These are phyloP conservation scores for Allium cepa DNA, from an alignment of 106 monocot species.

Conservation along the genomic window DNA sequence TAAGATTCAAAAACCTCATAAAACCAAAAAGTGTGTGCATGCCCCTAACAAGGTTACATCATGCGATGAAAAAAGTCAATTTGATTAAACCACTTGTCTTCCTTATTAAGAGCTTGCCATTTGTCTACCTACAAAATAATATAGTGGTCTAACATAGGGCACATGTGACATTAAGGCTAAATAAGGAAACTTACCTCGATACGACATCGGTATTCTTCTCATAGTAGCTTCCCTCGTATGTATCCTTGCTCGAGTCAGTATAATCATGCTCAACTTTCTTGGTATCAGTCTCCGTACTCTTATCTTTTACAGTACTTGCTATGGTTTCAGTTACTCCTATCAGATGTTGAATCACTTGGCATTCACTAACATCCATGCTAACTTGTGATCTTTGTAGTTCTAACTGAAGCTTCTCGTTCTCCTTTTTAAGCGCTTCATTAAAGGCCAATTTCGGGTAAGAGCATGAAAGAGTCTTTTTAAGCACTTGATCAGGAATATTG, in stretches of 20 bases:
- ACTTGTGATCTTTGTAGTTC: slow-evolving; percentile 80
- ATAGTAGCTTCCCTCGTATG: slow-evolving; percentile 25
- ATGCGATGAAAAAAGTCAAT: too few species aligned
- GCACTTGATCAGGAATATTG: slow-evolving; percentile 32
- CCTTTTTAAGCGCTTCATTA: slow-evolving; percentile 64
- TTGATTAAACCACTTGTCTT: too few species aligned
- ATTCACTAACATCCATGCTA: slow-evolving; percentile 60
- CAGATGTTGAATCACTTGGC: slow-evolving; percentile 89
- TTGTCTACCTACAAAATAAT: too few species aligned
- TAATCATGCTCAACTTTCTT: slow-evolving; percentile 32
- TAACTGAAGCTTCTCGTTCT: slow-evolving; percentile 74
- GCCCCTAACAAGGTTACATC: too few species aligned
- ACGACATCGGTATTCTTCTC: slow-evolving; percentile 16
- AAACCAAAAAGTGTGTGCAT: too few species aligned
- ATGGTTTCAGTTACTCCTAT: slow-evolving; percentile 70
- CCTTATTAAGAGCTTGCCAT: too few species aligned
- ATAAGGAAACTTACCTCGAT: slow-evolving; percentile 42
- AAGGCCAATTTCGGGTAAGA: slow-evolving; percentile 76
- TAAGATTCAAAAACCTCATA: too few species aligned
- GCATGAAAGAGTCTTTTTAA: slow-evolving; percentile 74
- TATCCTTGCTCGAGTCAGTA: slow-evolving; percentile 22
- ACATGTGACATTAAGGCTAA: neutral
- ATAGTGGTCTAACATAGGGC: too few species aligned
- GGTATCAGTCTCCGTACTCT: slow-evolving; percentile 10
- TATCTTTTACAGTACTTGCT: slow-evolving; percentile 41